Evolutionary conservation across 495 filamentous ascomycete genomes (phyloP), one percentile per base, ranked within the genome.

Genomic region (Baudoinia panamericana): DNA sequence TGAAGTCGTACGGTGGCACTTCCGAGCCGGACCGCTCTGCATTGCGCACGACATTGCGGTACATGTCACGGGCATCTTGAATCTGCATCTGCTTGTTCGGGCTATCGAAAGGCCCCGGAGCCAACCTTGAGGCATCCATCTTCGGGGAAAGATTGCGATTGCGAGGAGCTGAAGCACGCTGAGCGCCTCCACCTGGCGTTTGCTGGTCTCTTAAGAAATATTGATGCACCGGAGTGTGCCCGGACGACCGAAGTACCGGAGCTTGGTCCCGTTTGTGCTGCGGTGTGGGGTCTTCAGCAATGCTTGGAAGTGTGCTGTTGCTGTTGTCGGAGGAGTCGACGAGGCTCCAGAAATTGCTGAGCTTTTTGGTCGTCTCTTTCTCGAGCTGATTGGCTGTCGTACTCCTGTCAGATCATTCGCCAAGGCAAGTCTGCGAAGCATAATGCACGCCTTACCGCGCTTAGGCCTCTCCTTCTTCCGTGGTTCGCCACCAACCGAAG

Each of bases 21-120:
- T 60, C 59, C 16, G 52, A 37, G 26, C 46, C 47, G 7, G 57
- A 45, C 12, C 54, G 44, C 45, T 62, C 59, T 11, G 49, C 47
- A 25, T 38, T 46, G 4, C 32, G 33, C 12, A 42, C 16, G n/a
- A 61, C 52, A 8, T 46, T 20, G 20, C 45, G 75, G 51, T 93
- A 92, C 63, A 81, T 93, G 60, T 95, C 93, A 70, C 93, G 84
- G 49, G 90, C 90, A 39, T 90, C 87, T 23, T 95, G 84, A 65
- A 93, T 81, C 41, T 93, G 93, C 69, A 90, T 92, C n/a, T 40
- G 28, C 37, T 58, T 58, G 11, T 50, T 50, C 20, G 43, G 36
- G 16, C 40, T 32, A 9, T 33, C 44, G 37, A 43, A 39, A 6
- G 47, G 21, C 2, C 27, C 50, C 2, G 50, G 50, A 2, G 46